phyloP scores from a whole-genome alignment of 2,329 filamentous ascomycete genomes.

The Dactylonectria estremocensis region DNA sequence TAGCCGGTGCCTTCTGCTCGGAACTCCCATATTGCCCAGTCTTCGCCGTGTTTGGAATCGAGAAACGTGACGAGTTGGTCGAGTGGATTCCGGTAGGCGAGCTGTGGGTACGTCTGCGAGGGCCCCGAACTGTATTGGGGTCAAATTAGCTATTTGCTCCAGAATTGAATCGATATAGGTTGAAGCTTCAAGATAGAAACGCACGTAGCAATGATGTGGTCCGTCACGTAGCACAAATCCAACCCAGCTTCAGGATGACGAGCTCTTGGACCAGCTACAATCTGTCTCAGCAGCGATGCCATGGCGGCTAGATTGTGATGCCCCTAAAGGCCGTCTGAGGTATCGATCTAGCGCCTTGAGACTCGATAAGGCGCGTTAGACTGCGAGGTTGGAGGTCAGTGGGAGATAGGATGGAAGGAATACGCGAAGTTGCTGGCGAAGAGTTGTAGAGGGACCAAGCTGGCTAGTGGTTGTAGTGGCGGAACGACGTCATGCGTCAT shows the following conservation, averaged over 20 bases:
- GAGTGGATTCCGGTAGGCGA: constrained; percentile 94
- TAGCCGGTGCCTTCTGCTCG: constrained; percentile 97
- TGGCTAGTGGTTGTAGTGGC: constrained; percentile 3
- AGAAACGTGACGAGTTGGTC: constrained; percentile 90
- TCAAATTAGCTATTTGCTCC: constrained; percentile 30
- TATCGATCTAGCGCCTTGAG: not conserved
- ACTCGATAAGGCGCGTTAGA: too few relatives aligned
- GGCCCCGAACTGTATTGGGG: constrained; percentile 82
- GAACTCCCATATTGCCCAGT: constrained; percentile 99
- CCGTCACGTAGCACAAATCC: constrained; percentile 96
- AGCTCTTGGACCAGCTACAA: constrained; percentile 89
- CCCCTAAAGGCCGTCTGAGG: not conserved
- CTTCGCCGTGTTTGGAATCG: constrained; percentile 83
- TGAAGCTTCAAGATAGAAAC: constrained; percentile 38
- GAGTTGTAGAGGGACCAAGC: constrained; percentile 11
- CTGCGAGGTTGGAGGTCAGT: not conserved
- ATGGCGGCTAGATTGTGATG: constrained; percentile 53
- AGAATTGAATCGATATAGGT: not conserved
- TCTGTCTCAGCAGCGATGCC: constrained; percentile 88
- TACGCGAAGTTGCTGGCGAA: constrained; percentile 1
- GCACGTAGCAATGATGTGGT: constrained; percentile 78
- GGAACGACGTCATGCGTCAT: constrained; percentile 44
- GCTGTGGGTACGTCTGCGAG: constrained; percentile 88
- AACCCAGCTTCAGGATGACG: constrained; percentile 90
- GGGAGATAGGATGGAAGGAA: not conserved